phyloP scores from a whole-genome alignment of 2,329 filamentous ascomycete species.

The Blastomyces gilchristii region DNA sequence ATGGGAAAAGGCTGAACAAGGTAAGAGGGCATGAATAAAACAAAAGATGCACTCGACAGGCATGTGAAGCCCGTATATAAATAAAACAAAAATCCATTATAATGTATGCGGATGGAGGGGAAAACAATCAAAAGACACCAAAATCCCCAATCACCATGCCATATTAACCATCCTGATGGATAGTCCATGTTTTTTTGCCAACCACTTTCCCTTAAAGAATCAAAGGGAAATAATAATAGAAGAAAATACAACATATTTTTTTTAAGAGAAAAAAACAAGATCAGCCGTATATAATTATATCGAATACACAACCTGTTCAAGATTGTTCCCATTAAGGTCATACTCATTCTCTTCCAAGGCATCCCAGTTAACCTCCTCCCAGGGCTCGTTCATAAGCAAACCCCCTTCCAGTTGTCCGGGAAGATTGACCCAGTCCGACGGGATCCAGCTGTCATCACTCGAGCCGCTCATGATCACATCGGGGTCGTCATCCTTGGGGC shows the following conservation, averaged over 20 bases:
- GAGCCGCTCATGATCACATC: conserved; percentile 21
- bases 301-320: conserved; percentile 21
- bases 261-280: too few species aligned
- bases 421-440: conserved; percentile 26
- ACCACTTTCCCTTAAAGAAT: background rate
- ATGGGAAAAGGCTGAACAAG: background rate
- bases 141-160: background rate
- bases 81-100: background rate
- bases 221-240: background rate
- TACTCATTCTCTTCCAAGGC: conserved; percentile 25
- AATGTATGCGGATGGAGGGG: background rate
- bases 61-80: background rate
- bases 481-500: conserved; percentile 24
- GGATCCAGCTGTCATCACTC: conserved; percentile 25
- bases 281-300: conserved; percentile 20
- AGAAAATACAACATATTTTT: background rate
- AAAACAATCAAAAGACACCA: background rate
- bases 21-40: background rate
- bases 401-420: conserved; percentile 21
- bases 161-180: background rate
- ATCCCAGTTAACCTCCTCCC: conserved; percentile 34
- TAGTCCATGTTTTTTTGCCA: background rate
- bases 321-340: conserved; percentile 20
- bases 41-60: background rate
- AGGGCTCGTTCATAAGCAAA: conserved; percentile 21